Evolutionary conservation across 225 moss, liverwort and hornwort species (phyloP), one percentile per base, ranked within the genome.

Genomic region (Climacium dendroides): DNA sequence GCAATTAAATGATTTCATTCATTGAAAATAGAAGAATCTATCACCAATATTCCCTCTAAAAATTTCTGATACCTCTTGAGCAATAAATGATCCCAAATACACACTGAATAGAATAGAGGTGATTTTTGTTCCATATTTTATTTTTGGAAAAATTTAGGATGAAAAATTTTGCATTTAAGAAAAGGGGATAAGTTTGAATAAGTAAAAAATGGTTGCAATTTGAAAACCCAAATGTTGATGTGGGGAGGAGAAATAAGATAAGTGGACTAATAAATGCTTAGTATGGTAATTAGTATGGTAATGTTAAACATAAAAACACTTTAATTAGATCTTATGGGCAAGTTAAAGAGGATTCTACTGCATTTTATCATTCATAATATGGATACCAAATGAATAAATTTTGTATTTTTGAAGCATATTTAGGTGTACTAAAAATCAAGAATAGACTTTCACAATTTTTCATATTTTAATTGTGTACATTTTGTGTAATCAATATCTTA

Each of bases 211-310:
- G 14, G 8, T 24, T 39, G 25, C 41, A 15, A 14, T 41, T 69
- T 39, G 25, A 70, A 13, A 39, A 39, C 12, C 24, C 22, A 14
- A 14, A 23, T 24, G 24, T 24, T 39, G 7, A 39, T 39, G 37
- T 66, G 9, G 19, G 0, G 13, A 2, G 6, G 11, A 7, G 2
- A 39, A 24, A 24, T 8, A 39, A 39, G 13, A 12, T 24, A 37
- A 23, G 3, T 67, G 39, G 23, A 24, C 3, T 24, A 67, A 23
- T 14, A 24, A 69, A n/a, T n/a, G n/a, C n/a, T n/a, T n/a, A n/a
- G n/a, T n/a, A n/a, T n/a, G n/a, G n/a, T 13, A 0, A 0, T 69
- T 7, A 69, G 14, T 39, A 25, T 0, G 0, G 0, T 41, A 41
- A 14, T 41, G 14, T 3, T 14, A 14, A 41, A 41, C 2, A 13